Evolutionary conservation across 1,284 basidiomycete species (phyloP), one percentile per base, ranked within the genome.

Genomic region (Microbotryum silenes-acaulis): DNA sequence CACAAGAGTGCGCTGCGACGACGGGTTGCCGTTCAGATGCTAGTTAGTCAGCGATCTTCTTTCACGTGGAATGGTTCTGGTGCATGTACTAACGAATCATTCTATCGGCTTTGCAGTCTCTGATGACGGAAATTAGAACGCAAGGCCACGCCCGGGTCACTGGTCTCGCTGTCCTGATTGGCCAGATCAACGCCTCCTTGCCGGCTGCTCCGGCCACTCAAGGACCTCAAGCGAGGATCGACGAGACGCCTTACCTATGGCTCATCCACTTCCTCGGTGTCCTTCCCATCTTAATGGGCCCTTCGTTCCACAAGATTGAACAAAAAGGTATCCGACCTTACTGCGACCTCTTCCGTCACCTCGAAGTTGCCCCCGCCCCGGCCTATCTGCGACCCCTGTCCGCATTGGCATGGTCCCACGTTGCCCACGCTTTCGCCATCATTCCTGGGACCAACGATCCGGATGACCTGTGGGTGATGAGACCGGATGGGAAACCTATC

Each of bases 241-340:
- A 12, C 18, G 12, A 12, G 47, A n/a, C 25, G 49, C 50, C 12
- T 33, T 37, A n/a, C 20, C 46, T 54, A 14, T 54, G 47, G 47
- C 37, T 54, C 42, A 16, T 58, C 14, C 25, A 50, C 21, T 23
- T 62, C 14, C 55, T 67, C 20, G 51, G 59, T 6, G 31, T 67
- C 27, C 49, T 67, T 6, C 66, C 66, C 2, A 53, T 54, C 7
- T 59, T 67, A 12, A 59, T 67, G 48, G 54, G 57, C 21, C 21
- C 50, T 21, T 48, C 25, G 9, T 63, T 67, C 57, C 61, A 61
- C 45, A 21, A 27, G 9, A 20, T 67, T 23, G 37, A 62, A 31
- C 50, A 52, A 7, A 48, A 51, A 14, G 66, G 66, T 21, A 57
- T 68, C 56, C 44, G 37, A 1, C 64, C 64, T 1, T 68, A 61